These are phyloP conservation scores for Pigoraptor vietnamica DNA, from an alignment of 78 protist genomes.

Conservation along the genomic window DNA sequence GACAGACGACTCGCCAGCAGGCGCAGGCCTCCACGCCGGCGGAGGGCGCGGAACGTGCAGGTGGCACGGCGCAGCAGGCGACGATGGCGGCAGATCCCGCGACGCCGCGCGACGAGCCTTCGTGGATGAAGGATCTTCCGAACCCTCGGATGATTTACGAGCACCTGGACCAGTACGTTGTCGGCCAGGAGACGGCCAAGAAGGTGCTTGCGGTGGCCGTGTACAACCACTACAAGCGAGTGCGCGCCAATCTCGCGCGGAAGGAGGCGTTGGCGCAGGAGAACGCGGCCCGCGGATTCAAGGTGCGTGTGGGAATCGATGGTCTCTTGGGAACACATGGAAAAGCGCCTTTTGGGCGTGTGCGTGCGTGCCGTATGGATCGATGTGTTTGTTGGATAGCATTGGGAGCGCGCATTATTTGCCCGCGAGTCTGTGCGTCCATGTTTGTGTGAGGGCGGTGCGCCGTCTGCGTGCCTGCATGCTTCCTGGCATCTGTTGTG, in stretches of 20 bases:
- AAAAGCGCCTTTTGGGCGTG: not conserved
- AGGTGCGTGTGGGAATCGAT: not conserved
- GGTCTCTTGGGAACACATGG: too few relatives aligned
- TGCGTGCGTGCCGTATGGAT: not conserved
- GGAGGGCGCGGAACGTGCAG: not conserved
- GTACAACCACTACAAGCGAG: conserved; percentile 49
- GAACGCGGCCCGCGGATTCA: not conserved
- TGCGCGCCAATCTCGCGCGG: conserved; percentile 1
- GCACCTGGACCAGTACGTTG: conserved; percentile 19
- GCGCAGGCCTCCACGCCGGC: not conserved
- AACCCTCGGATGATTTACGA: not conserved
- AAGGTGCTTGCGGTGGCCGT: conserved; percentile 29
- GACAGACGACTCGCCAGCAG: not conserved
- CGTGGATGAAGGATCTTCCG: not conserved
- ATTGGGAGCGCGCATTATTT: too few relatives aligned
- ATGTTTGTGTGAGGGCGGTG: too few relatives aligned
- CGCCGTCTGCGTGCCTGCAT: too few relatives aligned
- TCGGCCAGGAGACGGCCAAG: conserved; percentile 32
- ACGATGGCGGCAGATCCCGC: not conserved
- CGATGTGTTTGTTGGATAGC: not conserved
- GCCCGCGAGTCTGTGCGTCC: too few relatives aligned
- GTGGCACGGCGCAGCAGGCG: not conserved
- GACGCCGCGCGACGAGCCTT: not conserved
- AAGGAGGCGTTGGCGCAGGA: not conserved
- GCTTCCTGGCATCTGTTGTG: too few relatives aligned